Conservation (phyloP, 2,329 filamentous ascomycete species). For the Aspergillus flavus region DNA sequence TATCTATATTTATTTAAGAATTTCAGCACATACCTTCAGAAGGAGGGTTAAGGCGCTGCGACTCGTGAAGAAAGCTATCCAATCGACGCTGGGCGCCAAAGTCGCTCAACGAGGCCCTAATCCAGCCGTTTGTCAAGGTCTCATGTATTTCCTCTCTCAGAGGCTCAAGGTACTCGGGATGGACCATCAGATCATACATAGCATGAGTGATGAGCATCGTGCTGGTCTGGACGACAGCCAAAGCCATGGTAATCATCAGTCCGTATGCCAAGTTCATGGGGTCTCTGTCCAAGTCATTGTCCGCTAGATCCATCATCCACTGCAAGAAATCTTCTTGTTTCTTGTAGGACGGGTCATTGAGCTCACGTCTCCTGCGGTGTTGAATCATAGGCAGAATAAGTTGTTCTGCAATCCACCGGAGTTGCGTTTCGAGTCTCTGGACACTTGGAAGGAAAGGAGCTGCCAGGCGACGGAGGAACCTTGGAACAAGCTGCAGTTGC, state of each 20-base stretch:
- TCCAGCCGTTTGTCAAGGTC: slow-evolving; percentile 28
- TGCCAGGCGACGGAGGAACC: slow-evolving; percentile 35
- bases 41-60: slow-evolving; percentile 31
- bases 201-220: slow-evolving; percentile 40
- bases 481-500: slow-evolving; percentile 38
- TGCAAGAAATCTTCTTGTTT: slow-evolving; percentile 37
- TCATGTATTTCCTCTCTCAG: slow-evolving; percentile 54
- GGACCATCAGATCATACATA: slow-evolving; percentile 55
- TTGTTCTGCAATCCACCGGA: slow-evolving; percentile 32
- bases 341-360: slow-evolving; percentile 17
- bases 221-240: slow-evolving; percentile 33
- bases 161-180: slow-evolving; percentile 53
- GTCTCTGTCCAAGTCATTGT: slow-evolving; percentile 24
- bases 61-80: slow-evolving; percentile 35
- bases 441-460: slow-evolving; percentile 39
- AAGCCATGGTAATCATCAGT: slow-evolving; percentile 28
- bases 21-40: slow-evolving; percentile 26
- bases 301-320: slow-evolving; percentile 35
- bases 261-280: slow-evolving; percentile 29
- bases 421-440: slow-evolving; percentile 32
- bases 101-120: slow-evolving; percentile 24
- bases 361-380: slow-evolving; percentile 28
- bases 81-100: slow-evolving; percentile 24
- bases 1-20: background rate
- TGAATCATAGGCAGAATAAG: slow-evolving; percentile 39